A percentile compares a stretch with the other conserved stretches of the same genome.
Conservation (phyloP, 2,329 filamentous ascomycete species). For the Chaetomium sp. region DNA sequence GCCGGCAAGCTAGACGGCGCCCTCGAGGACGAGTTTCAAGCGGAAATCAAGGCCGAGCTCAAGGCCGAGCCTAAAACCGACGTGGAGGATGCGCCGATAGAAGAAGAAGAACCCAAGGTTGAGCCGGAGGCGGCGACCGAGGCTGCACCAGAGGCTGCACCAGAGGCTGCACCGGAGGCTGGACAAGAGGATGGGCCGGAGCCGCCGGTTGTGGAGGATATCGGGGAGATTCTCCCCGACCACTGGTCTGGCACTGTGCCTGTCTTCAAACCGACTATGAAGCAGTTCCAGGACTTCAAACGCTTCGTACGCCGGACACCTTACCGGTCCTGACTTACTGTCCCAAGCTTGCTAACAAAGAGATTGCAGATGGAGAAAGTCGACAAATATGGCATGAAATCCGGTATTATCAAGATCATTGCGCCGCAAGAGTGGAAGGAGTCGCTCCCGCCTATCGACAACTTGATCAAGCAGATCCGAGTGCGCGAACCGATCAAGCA, state of each 20-base stretch:
- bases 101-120: not conserved
- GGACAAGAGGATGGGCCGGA: slow-evolving; percentile 18
- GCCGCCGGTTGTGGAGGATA: slow-evolving; percentile 39
- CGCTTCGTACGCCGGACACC: slow-evolving; percentile 59
- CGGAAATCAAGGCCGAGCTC: slow-evolving; percentile 15
- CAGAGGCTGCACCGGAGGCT: not conserved
- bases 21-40: not conserved
- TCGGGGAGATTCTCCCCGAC: slow-evolving; percentile 74
- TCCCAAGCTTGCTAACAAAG: slow-evolving; percentile 24
- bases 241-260: slow-evolving; percentile 89
- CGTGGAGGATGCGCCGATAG: too few relatives aligned
- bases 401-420: slow-evolving; percentile 92
- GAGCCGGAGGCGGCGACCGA: slow-evolving; percentile 15
- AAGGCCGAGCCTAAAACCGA: not conserved
- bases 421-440: slow-evolving; percentile 91
- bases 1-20: slow-evolving; percentile 34
- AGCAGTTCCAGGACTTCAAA: slow-evolving; percentile 90
- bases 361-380: slow-evolving; percentile 63
- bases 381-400: slow-evolving; percentile 93
- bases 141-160: not conserved
- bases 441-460: slow-evolving; percentile 68
- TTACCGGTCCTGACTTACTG: not conserved
- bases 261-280: slow-evolving; percentile 92
- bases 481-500: slow-evolving; percentile 98
- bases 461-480: slow-evolving; percentile 82